Base-by-base conservation (phyloP, 441 rosid species). In the Pelargonium myrrhifolium region DNA sequence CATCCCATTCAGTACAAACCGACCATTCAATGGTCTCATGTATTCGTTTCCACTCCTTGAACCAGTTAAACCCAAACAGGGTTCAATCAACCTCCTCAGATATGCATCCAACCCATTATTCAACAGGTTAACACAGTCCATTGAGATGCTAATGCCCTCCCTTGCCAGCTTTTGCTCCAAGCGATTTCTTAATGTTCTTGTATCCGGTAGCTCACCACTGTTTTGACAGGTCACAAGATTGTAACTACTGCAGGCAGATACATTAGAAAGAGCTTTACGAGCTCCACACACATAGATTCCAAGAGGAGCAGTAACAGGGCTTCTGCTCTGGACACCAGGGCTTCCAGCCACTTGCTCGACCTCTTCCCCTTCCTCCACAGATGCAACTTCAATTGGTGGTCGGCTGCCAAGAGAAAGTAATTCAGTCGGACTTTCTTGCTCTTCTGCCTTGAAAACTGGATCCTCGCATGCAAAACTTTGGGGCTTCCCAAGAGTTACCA, bases 311-410 rank as follows among this genome's bases (percentile, higher is more conserved):
- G 88, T 89, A 18, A 93, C 87, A 0, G 89, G 88, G 26, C 87
- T 84, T 81, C 86, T 82, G 39, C 93, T 89, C 75, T 85, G 93
- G 66, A 87, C 80, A 20, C 89, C 80, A 1, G 93, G 91, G 75
- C 87, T 87, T 58, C 73, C 89, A 0, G 88, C 78, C 68, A 75
- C 71, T 79, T 93, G 96, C 74, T 90, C 96, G 59, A 90, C 98
- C 80, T 90, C 99, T 78, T 94, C 97, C 12, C 97, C 99, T 4
- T 92, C 99, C 80, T 93, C 98, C 22, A 85, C 91, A 6, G 96
- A 93, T 11, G 76, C 83, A 72, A 89, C 87, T 73, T 88, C 97
- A 62, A 79, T 61, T 0, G 84, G 89, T 65, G 93, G 84, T 64
- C 90, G 80, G 75, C 96, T 90, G 14, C 96, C 96, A 2, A 85